phyloP scores from a whole-genome alignment of 202 grass and related monocot genomes.

The Dendrocalamus latiflorus region DNA sequence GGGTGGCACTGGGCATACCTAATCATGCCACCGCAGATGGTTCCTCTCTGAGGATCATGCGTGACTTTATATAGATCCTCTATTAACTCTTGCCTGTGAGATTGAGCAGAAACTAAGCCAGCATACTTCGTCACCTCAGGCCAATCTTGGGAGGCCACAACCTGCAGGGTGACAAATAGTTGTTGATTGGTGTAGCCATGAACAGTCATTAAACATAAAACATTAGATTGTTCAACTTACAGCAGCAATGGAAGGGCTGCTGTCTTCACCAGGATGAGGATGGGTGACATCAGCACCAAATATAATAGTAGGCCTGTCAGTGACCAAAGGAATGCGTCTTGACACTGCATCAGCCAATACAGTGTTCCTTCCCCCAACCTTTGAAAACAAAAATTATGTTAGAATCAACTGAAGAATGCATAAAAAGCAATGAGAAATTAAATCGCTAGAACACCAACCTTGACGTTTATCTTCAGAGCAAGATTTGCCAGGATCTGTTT shows the following conservation, averaged over 20 bases:
- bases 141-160: constrained; percentile 93
- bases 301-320: constrained; percentile 78
- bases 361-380: constrained; percentile 81
- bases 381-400: not conserved
- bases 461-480: constrained; percentile 89
- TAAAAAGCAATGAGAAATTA: not conserved
- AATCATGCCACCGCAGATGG: constrained; percentile 57
- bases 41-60: constrained; percentile 64
- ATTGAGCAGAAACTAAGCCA: constrained; percentile 74
- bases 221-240: constrained; percentile 30
- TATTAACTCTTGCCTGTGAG: constrained; percentile 82
- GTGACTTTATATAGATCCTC: constrained; percentile 72
- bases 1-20: constrained; percentile 16
- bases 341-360: constrained; percentile 64
- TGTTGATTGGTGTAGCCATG: not conserved
- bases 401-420: not conserved
- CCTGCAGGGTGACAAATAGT: constrained; percentile 32
- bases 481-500: constrained; percentile 78
- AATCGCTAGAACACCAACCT: constrained; percentile 35
- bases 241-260: constrained; percentile 79
- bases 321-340: constrained; percentile 68
- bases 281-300: constrained; percentile 89
- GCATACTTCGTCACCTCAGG: constrained; percentile 82
- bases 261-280: constrained; percentile 81
- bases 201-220: not conserved